Evolutionary conservation across 2,329 filamentous ascomycete species (phyloP).

Genomic region (Parafenestella ontariensis): DNA sequence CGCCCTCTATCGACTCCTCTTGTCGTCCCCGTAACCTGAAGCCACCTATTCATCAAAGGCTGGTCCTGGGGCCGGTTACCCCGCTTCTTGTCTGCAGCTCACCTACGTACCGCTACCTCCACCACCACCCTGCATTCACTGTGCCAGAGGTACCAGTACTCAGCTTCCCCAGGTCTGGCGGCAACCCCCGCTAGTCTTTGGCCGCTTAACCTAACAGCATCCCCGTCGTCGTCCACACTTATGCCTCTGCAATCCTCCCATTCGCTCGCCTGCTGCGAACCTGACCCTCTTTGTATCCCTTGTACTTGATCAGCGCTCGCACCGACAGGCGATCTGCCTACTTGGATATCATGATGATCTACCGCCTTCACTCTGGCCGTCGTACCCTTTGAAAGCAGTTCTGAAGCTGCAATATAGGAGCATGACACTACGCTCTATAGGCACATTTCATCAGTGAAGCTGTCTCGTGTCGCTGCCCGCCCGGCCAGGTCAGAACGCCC

Average conservation of each 20-base stretch:
- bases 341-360: slow-evolving; percentile 50
- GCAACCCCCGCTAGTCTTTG: slow-evolving; percentile 40
- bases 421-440: slow-evolving; percentile 43
- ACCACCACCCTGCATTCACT: slow-evolving; percentile 10
- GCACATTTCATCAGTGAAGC: slow-evolving; percentile 39
- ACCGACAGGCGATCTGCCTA: slow-evolving; percentile 43
- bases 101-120: slow-evolving; percentile 39
- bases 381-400: slow-evolving; percentile 39
- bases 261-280: slow-evolving; percentile 45
- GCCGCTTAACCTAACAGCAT: slow-evolving; percentile 39
- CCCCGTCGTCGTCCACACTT: slow-evolving; percentile 42
- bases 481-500: slow-evolving; percentile 27
- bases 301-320: slow-evolving; percentile 50
- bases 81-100: slow-evolving; percentile 44
- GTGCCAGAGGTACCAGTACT: slow-evolving; percentile 39
- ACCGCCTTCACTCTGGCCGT: slow-evolving; percentile 40
- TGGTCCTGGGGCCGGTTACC: slow-evolving; percentile 42
- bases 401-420: slow-evolving; percentile 41
- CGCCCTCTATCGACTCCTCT: slow-evolving; percentile 33
- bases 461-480: slow-evolving; percentile 31
- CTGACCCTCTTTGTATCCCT: slow-evolving; percentile 48
- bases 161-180: slow-evolving; percentile 18
- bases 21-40: slow-evolving; percentile 42
- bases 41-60: slow-evolving; percentile 45
- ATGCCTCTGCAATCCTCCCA: slow-evolving; percentile 33